A percentile compares a stretch with the other conserved stretches of the same genome.
Evolutionary conservation across 2,329 filamentous ascomycete genomes (phyloP).

Genomic region (Penicillium sp.): DNA sequence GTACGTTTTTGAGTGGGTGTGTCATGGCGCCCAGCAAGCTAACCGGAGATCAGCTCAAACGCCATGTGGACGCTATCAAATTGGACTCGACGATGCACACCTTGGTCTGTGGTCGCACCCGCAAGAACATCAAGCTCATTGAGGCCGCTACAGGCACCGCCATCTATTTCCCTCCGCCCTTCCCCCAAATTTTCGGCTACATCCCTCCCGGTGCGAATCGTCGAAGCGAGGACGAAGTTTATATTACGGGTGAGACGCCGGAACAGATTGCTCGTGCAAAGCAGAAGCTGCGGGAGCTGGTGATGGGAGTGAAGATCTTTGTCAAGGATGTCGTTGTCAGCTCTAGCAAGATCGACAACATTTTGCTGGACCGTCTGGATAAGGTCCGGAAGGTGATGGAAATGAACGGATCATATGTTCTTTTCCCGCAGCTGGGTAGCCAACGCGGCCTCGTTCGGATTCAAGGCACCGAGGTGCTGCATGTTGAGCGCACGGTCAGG

Average conservation of each 20-base stretch:
- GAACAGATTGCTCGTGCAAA: conserved; percentile 87
- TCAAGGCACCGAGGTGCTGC: conserved; percentile 87
- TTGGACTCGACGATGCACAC: conserved; percentile 87
- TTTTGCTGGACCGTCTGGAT: conserved; percentile 84
- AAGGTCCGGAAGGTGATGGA: conserved; percentile 98
- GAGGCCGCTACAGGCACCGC: conserved; percentile 93
- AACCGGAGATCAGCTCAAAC: conserved; percentile 47
- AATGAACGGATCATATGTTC: conserved; percentile 89
- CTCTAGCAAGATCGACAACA: conserved; percentile 89
- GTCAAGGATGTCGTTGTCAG: conserved; percentile 92
- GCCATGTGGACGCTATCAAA: conserved; percentile 71
- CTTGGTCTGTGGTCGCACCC: conserved; percentile 84
- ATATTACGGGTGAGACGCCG: conserved; percentile 85
- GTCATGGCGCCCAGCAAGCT: conserved; percentile 17
- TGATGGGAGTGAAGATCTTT: conserved; percentile 75
- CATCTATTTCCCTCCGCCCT: conserved; percentile 96
- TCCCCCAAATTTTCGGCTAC: conserved; percentile 88
- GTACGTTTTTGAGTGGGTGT: conserved; percentile 48
- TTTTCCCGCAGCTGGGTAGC: conserved; percentile 84
- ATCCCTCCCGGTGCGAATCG: conserved; percentile 76
- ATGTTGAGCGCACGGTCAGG: conserved; percentile 90
- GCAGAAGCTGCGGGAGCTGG: conserved; percentile 83
- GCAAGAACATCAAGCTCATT: conserved; percentile 97
- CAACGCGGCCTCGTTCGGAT: conserved; percentile 82
- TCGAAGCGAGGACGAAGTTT: conserved; percentile 84